Base-by-base conservation (phyloP, 345 rosid species). In the Barbarea vulgaris region DNA sequence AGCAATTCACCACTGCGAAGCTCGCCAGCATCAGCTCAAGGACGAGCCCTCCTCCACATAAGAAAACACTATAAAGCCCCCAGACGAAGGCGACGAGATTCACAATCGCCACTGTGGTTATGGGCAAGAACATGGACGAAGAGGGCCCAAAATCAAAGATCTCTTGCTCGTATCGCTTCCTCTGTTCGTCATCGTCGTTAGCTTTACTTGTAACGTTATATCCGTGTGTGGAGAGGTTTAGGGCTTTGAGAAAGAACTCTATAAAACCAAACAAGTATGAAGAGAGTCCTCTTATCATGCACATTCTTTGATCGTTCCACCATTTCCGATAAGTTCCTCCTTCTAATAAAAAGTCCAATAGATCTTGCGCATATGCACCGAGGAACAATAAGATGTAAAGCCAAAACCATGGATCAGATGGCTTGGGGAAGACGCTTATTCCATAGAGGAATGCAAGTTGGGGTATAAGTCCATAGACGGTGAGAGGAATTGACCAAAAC, bases 271-370 rank as follows among this genome's bases (percentile, higher is more conserved):
- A 84, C 0, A 81, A 22, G 64, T 5, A 70, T 54, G 90, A 64
- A 19, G 94, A 63, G 1, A 83, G 7, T 7, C 93, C 88, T 52
- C 81, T 83, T 30, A 93, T 68, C 55, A 70, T 22, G 87, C 86
- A 90, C 44, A 86, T 83, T 52, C 95, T 82, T 62, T 83, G 95
- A 67, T 84, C 89, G 60, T 82, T 89, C 93, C 93, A 88, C 98
- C 97, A 91, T 68, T 62, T 84, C n/a, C 42, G 46, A 69, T 83
- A 46, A 25, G 84, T 85, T n/a, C 86, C 87, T 9, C 84, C 81
- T 27, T 57, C 84, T 11, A 81, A 15, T 25, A 80, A 5, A 62
- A 85, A 84, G 2, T 87, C 91, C 0, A 73, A 3, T 9, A 80
- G 25, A 56, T 83, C 90, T 75, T 86, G 88, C 24, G 22, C 80